Evolutionary conservation across 1,284 basidiomycete species (phyloP).

Genomic region (Tilletia caries): DNA sequence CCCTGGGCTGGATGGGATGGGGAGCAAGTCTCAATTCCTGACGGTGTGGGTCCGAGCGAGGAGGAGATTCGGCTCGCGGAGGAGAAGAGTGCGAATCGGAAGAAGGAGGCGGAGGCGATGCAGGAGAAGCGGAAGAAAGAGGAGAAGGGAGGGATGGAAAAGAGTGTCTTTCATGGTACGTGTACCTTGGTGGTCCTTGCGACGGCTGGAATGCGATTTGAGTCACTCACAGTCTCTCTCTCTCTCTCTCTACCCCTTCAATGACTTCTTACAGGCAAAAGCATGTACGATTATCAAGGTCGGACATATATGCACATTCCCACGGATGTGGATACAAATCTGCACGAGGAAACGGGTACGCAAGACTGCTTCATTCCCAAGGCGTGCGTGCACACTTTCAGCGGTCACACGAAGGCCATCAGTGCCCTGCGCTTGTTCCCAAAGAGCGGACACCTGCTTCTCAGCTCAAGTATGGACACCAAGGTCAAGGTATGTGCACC

Average conservation of each 20-base stretch:
- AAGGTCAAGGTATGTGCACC: slow-evolving; percentile 88
- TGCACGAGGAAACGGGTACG: slow-evolving; percentile 74
- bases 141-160: slow-evolving; percentile 77
- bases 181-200: slow-evolving; percentile 1
- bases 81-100: slow-evolving; percentile 67
- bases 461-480: slow-evolving; percentile 95
- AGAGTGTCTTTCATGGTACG: slow-evolving; percentile 82
- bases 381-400: slow-evolving; percentile 93
- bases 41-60: slow-evolving; percentile 56
- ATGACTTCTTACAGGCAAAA: slow-evolving; percentile 63
- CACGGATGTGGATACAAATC: slow-evolving; percentile 61
- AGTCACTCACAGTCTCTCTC: not conserved
- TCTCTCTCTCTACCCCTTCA: not conserved
- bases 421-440: slow-evolving; percentile 91
- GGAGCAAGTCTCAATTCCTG: slow-evolving; percentile 60
- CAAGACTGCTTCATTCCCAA: slow-evolving; percentile 94
- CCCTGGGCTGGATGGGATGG: slow-evolving; percentile 94
- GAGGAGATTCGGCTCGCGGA: slow-evolving; percentile 65
- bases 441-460: slow-evolving; percentile 81
- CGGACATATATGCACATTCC: slow-evolving; percentile 97
- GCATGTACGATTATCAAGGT: slow-evolving; percentile 94
- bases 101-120: slow-evolving; percentile 58
- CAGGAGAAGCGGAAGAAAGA: slow-evolving; percentile 73
- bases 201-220: no score
- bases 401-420: slow-evolving; percentile 93